phyloP scores from a whole-genome alignment of 1,139 yeast genomes.

The Candida pseudoviswanathii region DNA sequence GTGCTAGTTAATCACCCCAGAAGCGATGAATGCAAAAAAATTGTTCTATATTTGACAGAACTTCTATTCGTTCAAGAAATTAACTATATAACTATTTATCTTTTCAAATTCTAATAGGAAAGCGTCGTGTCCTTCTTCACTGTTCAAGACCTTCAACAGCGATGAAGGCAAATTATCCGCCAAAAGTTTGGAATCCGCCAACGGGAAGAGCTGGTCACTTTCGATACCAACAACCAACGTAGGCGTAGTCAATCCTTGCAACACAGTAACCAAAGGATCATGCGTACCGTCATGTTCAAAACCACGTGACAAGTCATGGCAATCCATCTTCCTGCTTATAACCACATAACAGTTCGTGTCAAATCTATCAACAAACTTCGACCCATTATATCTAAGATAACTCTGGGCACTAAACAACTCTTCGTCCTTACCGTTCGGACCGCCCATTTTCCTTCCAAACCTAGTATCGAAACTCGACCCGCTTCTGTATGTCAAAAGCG shows the following conservation, averaged over 20 bases:
- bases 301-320: constrained; percentile 90
- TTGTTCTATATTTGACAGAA: neutral
- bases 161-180: constrained; percentile 78
- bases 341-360: constrained; percentile 97
- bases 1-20: no score
- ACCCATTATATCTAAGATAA: constrained; percentile 90
- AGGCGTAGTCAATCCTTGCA: constrained; percentile 66
- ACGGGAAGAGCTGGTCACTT: constrained; percentile 91
- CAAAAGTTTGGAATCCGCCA: constrained; percentile 83
- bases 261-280: constrained; percentile 46
- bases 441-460: constrained; percentile 70
- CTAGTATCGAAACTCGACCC: constrained; percentile 81
- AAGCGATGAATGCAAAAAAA: no score
- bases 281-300: constrained; percentile 16
- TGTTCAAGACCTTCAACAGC: constrained; percentile 66
- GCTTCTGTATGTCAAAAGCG: constrained; percentile 86
- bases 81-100: constrained; percentile 49
- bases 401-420: constrained; percentile 63
- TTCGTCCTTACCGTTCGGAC: no score
- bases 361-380: constrained; percentile 82
- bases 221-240: constrained; percentile 84
- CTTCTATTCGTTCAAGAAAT: neutral
- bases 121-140: constrained; percentile 99
- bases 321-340: constrained; percentile 88
- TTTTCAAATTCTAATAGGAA: constrained; percentile 85